Evolutionary conservation across 176 grass and related monocot species (phyloP).

Genomic region (Poa pratensis): DNA sequence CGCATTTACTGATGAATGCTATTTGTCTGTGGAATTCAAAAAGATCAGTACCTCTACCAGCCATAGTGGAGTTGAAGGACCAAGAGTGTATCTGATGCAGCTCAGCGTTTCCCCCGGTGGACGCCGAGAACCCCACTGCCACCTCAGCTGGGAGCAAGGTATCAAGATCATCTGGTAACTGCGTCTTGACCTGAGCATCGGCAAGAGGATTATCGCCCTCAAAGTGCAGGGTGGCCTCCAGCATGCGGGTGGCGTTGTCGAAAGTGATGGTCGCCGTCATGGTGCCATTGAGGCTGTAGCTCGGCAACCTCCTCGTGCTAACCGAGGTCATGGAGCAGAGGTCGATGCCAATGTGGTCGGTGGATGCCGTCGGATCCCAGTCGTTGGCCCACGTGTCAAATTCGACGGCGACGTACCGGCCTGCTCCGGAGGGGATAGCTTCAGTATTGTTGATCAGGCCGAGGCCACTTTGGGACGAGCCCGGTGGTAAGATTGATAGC

Average conservation of each 20-base stretch:
- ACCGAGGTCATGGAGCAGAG: background rate
- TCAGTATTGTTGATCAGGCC: background rate
- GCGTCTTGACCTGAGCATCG: background rate
- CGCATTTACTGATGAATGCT: too few species aligned
- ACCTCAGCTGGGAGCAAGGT: background rate
- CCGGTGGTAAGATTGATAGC: background rate
- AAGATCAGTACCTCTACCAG: too few species aligned
- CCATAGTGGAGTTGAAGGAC: constrained; percentile 25
- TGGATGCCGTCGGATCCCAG: background rate
- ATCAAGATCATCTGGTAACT: background rate
- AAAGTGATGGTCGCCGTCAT: constrained; percentile 15
- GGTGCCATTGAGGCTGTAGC: background rate
- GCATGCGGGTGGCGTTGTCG: background rate
- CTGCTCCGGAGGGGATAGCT: background rate
- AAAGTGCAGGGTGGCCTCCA: background rate
- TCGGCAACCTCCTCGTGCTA: background rate
- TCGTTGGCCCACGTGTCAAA: background rate
- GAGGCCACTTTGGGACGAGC: fast-evolving
- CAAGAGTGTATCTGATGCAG: constrained; percentile 11
- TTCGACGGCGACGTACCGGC: background rate
- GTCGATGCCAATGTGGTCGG: background rate
- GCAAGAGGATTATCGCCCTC: too few species aligned
- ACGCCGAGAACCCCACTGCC: background rate
- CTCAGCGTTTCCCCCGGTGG: background rate
- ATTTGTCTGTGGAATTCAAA: too few species aligned